These are phyloP conservation scores for Chaetomium olivaceum DNA, from an alignment of 2,329 filamentous ascomycete species.

Conservation along the genomic window DNA sequence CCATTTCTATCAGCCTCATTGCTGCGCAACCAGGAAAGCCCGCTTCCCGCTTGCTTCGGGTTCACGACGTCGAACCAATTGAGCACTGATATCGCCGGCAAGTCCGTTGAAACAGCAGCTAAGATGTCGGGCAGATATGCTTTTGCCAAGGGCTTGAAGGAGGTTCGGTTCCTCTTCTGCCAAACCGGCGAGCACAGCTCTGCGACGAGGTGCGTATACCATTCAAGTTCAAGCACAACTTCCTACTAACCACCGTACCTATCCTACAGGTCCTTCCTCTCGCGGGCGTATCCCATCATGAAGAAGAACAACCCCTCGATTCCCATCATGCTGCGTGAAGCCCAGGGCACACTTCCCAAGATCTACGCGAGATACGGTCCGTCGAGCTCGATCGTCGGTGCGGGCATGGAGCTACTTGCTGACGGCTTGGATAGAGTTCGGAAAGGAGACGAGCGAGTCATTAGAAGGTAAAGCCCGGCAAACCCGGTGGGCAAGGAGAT, in stretches of 20 bases:
- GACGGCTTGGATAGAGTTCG: slow-evolving; percentile 47
- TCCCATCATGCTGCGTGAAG: slow-evolving; percentile 94
- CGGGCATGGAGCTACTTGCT: neutral
- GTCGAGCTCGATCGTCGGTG: slow-evolving; percentile 32
- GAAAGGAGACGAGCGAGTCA: slow-evolving; percentile 58
- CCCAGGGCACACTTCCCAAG: slow-evolving; percentile 76
- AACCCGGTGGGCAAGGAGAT: neutral
- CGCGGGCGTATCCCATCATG: slow-evolving; percentile 93
- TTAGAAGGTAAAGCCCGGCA: slow-evolving; percentile 47
- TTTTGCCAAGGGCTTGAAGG: slow-evolving; percentile 85
- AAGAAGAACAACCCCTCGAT: slow-evolving; percentile 97
- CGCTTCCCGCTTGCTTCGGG: slow-evolving; percentile 14
- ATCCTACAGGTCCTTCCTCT: slow-evolving; percentile 76
- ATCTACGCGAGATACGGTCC: slow-evolving; percentile 92
- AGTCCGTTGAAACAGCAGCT: slow-evolving; percentile 12
- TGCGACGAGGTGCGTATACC: slow-evolving; percentile 69
- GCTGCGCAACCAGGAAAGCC: slow-evolving; percentile 15
- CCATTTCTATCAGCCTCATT: slow-evolving; percentile 23
- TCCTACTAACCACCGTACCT: slow-evolving; percentile 6
- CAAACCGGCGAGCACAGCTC: slow-evolving; percentile 90
- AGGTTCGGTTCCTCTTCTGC: slow-evolving; percentile 96
- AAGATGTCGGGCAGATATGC: slow-evolving; percentile 89
- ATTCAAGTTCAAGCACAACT: neutral
- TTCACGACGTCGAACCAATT: slow-evolving; percentile 29
- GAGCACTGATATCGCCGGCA: slow-evolving; percentile 23